A percentile compares a stretch with the other conserved stretches of the same genome.
These are phyloP conservation scores for Sporisorium graminicola DNA, from an alignment of 1,284 basidiomycete genomes.

Conservation along the genomic window DNA sequence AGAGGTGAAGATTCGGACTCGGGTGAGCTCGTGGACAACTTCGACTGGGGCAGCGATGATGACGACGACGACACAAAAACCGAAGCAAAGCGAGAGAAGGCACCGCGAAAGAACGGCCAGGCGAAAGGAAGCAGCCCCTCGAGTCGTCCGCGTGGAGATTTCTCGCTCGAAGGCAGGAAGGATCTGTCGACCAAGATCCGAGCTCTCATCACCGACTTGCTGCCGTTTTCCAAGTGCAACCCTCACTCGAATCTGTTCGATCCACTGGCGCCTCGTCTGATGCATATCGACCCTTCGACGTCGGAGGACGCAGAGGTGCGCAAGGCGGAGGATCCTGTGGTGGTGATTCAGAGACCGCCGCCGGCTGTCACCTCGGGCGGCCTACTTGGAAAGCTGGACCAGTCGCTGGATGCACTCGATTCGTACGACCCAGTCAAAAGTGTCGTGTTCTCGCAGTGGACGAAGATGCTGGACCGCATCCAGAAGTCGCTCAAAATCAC, in stretches of 20 bases:
- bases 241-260: constrained; percentile 59
- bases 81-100: constrained; percentile 7
- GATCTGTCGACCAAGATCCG: constrained; percentile 65
- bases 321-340: constrained; percentile 45
- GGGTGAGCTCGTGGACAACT: constrained; percentile 28
- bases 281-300: constrained; percentile 50
- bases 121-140: neutral
- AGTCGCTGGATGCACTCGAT: constrained; percentile 21
- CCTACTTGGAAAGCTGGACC: constrained; percentile 29
- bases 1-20: constrained; percentile 19
- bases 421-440: constrained; percentile 65
- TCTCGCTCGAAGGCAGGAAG: constrained; percentile 41
- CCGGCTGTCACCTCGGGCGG: constrained; percentile 30
- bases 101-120: constrained; percentile 26
- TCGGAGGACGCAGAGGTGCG: constrained; percentile 34
- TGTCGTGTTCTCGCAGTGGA: constrained; percentile 73
- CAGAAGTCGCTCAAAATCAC: constrained; percentile 56
- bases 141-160: constrained; percentile 11
- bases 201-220: constrained; percentile 62
- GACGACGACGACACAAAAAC: constrained; percentile 12
- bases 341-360: constrained; percentile 43
- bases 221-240: constrained; percentile 67
- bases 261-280: constrained; percentile 57
- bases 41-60: constrained; percentile 46
- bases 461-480: constrained; percentile 66